Percentiles rank a stretch among this genome's conserved stretches.
phyloP scores from a whole-genome alignment of 1,284 basidiomycete species.

The Leucoagaricus sp. region DNA sequence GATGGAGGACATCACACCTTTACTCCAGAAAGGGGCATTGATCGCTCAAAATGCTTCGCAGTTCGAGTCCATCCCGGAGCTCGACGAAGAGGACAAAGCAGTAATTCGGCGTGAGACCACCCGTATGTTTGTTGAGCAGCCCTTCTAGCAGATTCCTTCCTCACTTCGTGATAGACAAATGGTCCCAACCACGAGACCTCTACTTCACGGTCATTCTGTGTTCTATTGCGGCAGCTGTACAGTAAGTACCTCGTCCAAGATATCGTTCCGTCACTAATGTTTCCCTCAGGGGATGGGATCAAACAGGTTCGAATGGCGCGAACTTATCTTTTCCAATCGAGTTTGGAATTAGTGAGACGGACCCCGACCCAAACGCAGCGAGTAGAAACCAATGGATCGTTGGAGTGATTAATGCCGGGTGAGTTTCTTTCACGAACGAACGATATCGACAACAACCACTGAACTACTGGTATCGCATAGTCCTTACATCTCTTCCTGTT shows the following conservation, averaged over 20 bases:
- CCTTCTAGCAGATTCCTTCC: neutral
- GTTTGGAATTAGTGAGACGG: conserved; percentile 42
- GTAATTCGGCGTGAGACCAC: conserved; percentile 52
- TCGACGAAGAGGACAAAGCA: conserved; percentile 53
- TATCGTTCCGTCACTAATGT: neutral
- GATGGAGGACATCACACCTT: conserved; percentile 43
- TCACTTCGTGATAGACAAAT: conserved; percentile 44
- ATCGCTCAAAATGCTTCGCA: conserved; percentile 56
- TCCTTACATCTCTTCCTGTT: conserved; percentile 43
- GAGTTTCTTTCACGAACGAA: conserved; percentile 11
- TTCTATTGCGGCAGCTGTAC: conserved; percentile 60
- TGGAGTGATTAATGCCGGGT: conserved; percentile 49
- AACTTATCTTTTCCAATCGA: conserved; percentile 64
- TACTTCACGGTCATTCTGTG: conserved; percentile 58
- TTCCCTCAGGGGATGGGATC: conserved; percentile 53
- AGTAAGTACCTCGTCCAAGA: conserved; percentile 38
- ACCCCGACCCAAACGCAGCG: conserved; percentile 31
- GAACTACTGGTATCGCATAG: conserved; percentile 24
- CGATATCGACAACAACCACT: neutral
- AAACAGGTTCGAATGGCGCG: conserved; percentile 64
- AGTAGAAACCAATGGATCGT: conserved; percentile 48
- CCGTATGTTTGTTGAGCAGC: conserved; percentile 30
- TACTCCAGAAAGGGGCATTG: conserved; percentile 57
- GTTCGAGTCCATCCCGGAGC: conserved; percentile 52
- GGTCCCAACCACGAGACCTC: conserved; percentile 51